Evolutionary conservation across 2,329 filamentous ascomycete species (phyloP), one percentile per base, ranked within the genome.

Genomic region (Didymellaceae sp.): DNA sequence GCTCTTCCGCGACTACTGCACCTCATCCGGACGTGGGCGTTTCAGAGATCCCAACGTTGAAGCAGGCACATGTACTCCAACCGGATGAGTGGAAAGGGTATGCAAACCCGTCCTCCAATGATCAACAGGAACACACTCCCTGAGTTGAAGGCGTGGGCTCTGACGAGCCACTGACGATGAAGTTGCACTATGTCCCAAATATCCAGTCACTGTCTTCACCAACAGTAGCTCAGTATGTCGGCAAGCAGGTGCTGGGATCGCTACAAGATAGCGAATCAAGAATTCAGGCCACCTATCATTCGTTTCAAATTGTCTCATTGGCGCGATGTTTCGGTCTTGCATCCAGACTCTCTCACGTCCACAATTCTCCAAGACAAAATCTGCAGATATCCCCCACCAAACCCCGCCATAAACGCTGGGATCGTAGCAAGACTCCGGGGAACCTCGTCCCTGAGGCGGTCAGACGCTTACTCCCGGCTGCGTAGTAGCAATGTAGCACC

Each of bases 11-110:
- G 16, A 34, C 48, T 52, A 52, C 42, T 46, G 48, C 42, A 39
- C 25, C 48, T 41, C 31, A 45, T 32, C 26, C 32, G 42, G 16
- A 21, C 25, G 30, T 38, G 11, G 37, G 42, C 25, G 48, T 52
- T 52, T 52, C 48, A 52, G 24, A 42, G 20, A 13, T 52, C 42
- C 21, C 48, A 52, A 52, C 42, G 48, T 46, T 32, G 42, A 38
- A 33, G 37, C 18, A 32, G 13, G 10, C n/a, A n/a, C n/a, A n/a
- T n/a, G n/a, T 13, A 37, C 5, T 46, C 25, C 14, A 25, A 38
- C 26, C 42, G 37, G 42, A 46, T 22, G 17, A 34, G 25, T 43
- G 42, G 48, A 42, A 32, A 28, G 22, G 11, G 30, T 37, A n/a
- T 38, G 38, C 32, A 45, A 25, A 42, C 16, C 17, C 38, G 43